Evolutionary conservation across 345 rosid genomes (phyloP).

Genomic region (Arabis hirsuta): DNA sequence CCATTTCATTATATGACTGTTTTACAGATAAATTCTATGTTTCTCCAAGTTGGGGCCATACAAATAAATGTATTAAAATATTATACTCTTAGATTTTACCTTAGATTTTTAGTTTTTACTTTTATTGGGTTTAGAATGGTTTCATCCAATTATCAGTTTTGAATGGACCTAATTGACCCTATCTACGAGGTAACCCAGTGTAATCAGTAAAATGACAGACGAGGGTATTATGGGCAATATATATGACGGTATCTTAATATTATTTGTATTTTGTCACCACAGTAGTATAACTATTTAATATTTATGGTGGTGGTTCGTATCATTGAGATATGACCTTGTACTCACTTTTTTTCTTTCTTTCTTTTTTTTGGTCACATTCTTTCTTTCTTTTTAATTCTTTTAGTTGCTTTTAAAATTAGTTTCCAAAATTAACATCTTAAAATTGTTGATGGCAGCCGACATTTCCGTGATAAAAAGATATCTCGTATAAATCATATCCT

Average conservation of each 20-base stretch:
- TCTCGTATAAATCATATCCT: background rate
- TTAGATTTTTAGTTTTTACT: background rate
- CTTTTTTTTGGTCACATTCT: slow-evolving; percentile 3
- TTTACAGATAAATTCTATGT: background rate
- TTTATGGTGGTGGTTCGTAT: slow-evolving; percentile 42
- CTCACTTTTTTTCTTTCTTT: slow-evolving; percentile 20
- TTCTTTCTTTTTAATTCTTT: background rate
- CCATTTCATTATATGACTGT: background rate
- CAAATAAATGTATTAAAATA: background rate
- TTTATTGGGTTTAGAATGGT: background rate
- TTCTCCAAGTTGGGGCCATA: background rate
- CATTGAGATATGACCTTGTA: slow-evolving; percentile 47
- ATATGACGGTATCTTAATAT: slow-evolving; percentile 10
- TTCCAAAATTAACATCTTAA: slow-evolving; percentile 29
- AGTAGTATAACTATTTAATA: slow-evolving; percentile 26
- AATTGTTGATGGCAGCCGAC: slow-evolving; percentile 32
- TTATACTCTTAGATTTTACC: background rate
- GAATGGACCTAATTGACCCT: slow-evolving; percentile 34
- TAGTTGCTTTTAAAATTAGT: slow-evolving; percentile 17
- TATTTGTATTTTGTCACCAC: background rate
- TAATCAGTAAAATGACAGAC: background rate
- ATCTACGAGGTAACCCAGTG: background rate
- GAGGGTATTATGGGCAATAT: slow-evolving; percentile 4
- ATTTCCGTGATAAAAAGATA: slow-evolving; percentile 28
- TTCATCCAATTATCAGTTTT: background rate